Conservation (phyloP, 305 asterid genomes). For the Coffea humblotiana region DNA sequence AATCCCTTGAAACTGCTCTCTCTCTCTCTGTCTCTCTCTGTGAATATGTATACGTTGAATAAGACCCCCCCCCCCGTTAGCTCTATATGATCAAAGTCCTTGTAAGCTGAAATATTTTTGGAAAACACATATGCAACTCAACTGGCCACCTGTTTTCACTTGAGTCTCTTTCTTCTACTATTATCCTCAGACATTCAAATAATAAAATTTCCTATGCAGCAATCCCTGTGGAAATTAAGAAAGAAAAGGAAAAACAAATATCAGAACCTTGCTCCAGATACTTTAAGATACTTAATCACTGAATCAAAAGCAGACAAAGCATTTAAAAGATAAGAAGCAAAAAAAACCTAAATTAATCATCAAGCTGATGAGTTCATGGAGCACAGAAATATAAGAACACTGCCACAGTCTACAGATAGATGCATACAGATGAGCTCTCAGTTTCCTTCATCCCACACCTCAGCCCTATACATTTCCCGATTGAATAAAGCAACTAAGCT, state of each 20-base stretch:
- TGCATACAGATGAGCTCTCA: not conserved
- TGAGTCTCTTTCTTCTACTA: constrained; percentile 46
- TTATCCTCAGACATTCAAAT: constrained; percentile 44
- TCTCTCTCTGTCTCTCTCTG: constrained; percentile 24
- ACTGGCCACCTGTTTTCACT: constrained; percentile 37
- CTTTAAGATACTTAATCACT: not conserved
- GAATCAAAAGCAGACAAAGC: not conserved
- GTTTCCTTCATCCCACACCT: not conserved
- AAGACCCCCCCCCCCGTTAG: constrained; percentile 49
- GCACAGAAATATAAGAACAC: not conserved
- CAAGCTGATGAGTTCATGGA: not conserved
- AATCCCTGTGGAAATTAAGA: constrained; percentile 24
- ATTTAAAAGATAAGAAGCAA: not conserved
- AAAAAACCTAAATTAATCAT: not conserved
- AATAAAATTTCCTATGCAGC: constrained; percentile 31
- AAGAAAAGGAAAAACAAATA: constrained; percentile 6
- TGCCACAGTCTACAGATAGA: not conserved
- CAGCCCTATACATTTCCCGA: not conserved
- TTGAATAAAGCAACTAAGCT: not conserved
- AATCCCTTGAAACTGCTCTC: constrained; percentile 41
- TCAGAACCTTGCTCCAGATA: not conserved
- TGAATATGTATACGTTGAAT: constrained; percentile 39
- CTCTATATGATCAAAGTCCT: constrained; percentile 49
- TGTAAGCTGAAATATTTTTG: constrained; percentile 42
- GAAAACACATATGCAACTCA: constrained; percentile 41